Evolutionary conservation across 225 moss, liverwort and hornwort genomes (phyloP), one percentile per base, ranked within the genome.

Genomic region (Anthoceros angustus): DNA sequence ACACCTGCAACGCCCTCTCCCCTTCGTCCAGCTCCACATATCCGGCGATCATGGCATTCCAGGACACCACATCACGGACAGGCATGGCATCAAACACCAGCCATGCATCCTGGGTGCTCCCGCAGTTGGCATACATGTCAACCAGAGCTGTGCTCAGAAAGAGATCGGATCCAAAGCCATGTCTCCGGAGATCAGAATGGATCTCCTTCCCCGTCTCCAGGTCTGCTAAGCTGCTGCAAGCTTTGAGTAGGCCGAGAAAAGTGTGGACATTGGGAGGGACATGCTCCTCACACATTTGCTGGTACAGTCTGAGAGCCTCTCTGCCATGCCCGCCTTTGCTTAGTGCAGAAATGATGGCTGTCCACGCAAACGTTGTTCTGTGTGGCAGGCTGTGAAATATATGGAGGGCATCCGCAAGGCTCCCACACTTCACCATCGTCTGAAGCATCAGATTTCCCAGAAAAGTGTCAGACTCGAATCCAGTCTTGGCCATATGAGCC

Each of bases 191-290:
- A 18, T 55, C 55, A 55, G 55, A 18, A 55, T 55, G 55, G 14
- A 55, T 20, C 23, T 23, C 7, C 55, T 55, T 55, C 7, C 55
- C 55, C 14, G 5, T 23, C 14, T 55, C 14, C 55, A 55, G 23
- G 55, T 55, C 55, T 18, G 55, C 10, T 55, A 15, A 18, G 12
- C 12, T 20, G 55, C 55, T 23, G 23, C 55, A 55, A 55, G 55
- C 55, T 20, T 55, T 55, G 23, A 55, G 55, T 55, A 55, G 55
- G 55, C 55, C 55, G n/a, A 55, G n/a, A 55, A 55, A 55, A 23
- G 55, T 55, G 14, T 55, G n/a, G n/a, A 23, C 1, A 23, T 55
- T 55, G 55, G 55, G 55, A 18, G 6, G 16, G n/a, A 55, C 55
- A 55, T 20, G 0, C 23, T 55, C 55, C 18, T 55, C 55, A 18